Base-by-base conservation (phyloP, 2,329 filamentous ascomycete genomes). In the Fusarium beomiforme region DNA sequence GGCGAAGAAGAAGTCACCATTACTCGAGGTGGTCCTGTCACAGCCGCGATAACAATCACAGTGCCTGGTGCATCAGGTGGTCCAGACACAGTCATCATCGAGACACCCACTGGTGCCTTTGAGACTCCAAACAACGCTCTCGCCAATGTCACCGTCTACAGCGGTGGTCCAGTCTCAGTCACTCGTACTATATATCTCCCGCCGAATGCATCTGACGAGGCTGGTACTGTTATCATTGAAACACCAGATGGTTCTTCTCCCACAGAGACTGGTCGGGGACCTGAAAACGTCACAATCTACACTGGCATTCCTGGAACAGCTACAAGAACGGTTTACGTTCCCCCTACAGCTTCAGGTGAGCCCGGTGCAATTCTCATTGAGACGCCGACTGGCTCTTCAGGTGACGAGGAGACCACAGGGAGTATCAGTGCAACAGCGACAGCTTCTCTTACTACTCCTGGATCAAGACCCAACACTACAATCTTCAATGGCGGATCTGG, bases 91-190 rank as follows among this genome's bases (percentile, higher is more conserved):
- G 29, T 69, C 2, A 36, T 69, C 5, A 5, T 69, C 2, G 51
- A 69, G 19, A 69, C 42, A 3, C 62, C 62, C 1, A 64, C 41
- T 10, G 39, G 37, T 7, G 19, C 37, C 16, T 61, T 46, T 17
- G 44, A 64, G 55, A 51, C 44, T 26, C 55, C 56, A 8, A 61
- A 34, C 5, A 51, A 53, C 16, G 56, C 55, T 2, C 14, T 44
- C 3, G 44, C 37, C 5, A 67, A 68, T 4, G 50, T 68, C 19
- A 68, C 65, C 3, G 33, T 62, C 24, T 66, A 47, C n/a, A 59
- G 61, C 3, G 44, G 60, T 4, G 61, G 53, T 1, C 39, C 64
- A 14, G 33, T 46, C 39, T 44, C 31, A 3, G 50, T 10, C 5
- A 57, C 58, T 1, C 50, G 50, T 6, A 66, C 51, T 12, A 51